Evolutionary conservation across 1,139 yeast species (phyloP), one percentile per base, ranked within the genome.

Genomic region (Zhuliangozyma blackwelliae): DNA sequence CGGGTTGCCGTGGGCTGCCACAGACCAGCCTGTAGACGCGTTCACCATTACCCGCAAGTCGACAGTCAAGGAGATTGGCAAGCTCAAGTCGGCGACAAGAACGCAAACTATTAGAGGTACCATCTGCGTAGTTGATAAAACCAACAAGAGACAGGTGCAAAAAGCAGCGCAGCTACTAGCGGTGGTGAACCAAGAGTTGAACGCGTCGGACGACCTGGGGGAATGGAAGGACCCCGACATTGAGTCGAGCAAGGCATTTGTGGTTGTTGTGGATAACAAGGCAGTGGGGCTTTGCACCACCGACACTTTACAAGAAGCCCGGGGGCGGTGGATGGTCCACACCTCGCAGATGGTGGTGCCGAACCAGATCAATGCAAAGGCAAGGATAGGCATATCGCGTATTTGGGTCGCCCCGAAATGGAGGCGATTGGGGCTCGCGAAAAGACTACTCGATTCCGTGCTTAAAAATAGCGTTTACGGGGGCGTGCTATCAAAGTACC

Each of bases 341-440:
- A 43, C 55, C 11, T 57, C 65, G 3, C 65, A 61, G 44, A 40
- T 47, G 30, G 36, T 65, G 10, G 74, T 75, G 0, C 70, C 72
- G 0, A 43, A 50, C 5, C 74, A 62, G 40, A 46, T 48, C 7
- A 55, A 65, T 41, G 40, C 38, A 9, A 42, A 50, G 25, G 45
- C 65, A 2, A 55, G 51, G 31, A 48, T 75, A 34, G 92, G 92
- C 0, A 70, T 83, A 1, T 79, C 87, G 3, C 55, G 92, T 20
- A 77, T 83, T 6, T 82, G 81, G 69, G 76, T 82, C 1, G 74
- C 77, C n/a, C 67, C 67, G 3, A 59, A 63, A 25, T 75, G 75
- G 63, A 59, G 90, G 43, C 54, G 84, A 22, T 46, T 43, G 5
- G 80, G 81, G 0, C 56, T 82, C 11, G 85, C 77, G 0, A 41